These are phyloP conservation scores for Globisporangium okanoganense DNA, from an alignment of 352 stramenopile genomes.

Conservation along the genomic window DNA sequence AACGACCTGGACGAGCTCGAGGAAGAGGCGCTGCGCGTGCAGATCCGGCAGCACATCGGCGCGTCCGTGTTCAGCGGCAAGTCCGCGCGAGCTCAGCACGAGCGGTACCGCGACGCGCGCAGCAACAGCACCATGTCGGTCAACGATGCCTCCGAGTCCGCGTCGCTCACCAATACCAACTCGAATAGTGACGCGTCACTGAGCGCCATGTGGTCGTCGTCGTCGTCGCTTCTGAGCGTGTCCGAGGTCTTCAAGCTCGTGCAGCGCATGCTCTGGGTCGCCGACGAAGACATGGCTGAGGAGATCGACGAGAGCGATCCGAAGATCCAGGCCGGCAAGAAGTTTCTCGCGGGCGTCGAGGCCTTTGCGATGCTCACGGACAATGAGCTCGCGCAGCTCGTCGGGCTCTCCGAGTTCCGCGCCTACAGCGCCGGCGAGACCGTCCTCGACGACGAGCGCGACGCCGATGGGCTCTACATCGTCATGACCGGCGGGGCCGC, in stretches of 20 bases:
- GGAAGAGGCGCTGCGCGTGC: constrained; percentile 38
- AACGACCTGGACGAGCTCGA: constrained; percentile 46
- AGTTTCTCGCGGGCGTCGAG: constrained; percentile 50
- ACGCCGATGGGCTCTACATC: constrained; percentile 54
- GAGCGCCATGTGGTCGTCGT: constrained; percentile 22
- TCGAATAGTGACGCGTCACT: constrained; percentile 7
- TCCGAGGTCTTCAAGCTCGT: constrained; percentile 30
- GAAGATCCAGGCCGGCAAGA: constrained; percentile 47
- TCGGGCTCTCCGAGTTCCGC: constrained; percentile 38
- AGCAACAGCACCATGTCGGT: constrained; percentile 12
- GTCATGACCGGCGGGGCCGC: constrained; percentile 35
- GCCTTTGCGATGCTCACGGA: constrained; percentile 54
- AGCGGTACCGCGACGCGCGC: constrained; percentile 8
- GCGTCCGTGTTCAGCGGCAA: constrained; percentile 9
- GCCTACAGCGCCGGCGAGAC: constrained; percentile 34
- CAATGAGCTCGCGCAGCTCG: constrained; percentile 51
- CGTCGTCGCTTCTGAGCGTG: constrained; percentile 16
- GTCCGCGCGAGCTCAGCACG: constrained; percentile 7
- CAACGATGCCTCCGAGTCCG: constrained; percentile 14
- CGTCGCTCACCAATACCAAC: constrained; percentile 13
- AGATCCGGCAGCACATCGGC: constrained; percentile 45
- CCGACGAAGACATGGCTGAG: constrained; percentile 47
- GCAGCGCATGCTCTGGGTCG: constrained; percentile 39
- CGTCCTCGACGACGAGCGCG: constrained; percentile 39
- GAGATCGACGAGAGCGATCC: constrained; percentile 49